Evolutionary conservation across 306 rosid genomes (phyloP).

Genomic region (Fragaria nilgerrensis): DNA sequence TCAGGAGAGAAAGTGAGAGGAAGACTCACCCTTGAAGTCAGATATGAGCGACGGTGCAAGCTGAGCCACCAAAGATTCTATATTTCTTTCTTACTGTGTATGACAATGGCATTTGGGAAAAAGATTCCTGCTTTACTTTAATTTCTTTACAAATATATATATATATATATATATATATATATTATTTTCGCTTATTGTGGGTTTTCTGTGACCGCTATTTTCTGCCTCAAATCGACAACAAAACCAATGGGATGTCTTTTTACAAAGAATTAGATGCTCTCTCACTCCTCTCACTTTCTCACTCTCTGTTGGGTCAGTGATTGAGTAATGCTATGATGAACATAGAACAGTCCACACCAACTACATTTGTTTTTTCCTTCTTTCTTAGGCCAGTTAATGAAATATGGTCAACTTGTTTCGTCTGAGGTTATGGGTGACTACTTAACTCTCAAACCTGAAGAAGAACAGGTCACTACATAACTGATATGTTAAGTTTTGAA

Average conservation of each 20-base stretch:
- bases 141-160: not conserved
- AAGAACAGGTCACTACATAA: not conserved
- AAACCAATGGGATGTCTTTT: conserved; percentile 37
- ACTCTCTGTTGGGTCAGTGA: not conserved
- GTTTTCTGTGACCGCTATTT: conserved; percentile 15
- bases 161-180: too few relatives aligned
- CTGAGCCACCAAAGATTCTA: conserved; percentile 25
- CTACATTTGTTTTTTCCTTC: not conserved
- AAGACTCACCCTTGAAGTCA: conserved; percentile 33
- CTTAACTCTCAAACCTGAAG: not conserved
- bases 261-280: conserved; percentile 48
- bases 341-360: conserved; percentile 1
- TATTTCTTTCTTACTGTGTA: not conserved
- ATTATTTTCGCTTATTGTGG: not conserved
- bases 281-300: conserved; percentile 1
- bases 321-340: conserved; percentile 30
- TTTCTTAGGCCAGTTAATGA: not conserved
- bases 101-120: conserved; percentile 19
- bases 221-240: conserved; percentile 19
- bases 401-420: not conserved
- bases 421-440: not conserved
- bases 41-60: conserved; percentile 11
- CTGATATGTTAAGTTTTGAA: not conserved
- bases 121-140: conserved; percentile 24
- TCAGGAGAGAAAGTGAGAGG: not conserved